These are phyloP conservation scores for Handroanthus guayacan DNA, from an alignment of 257 asterid genomes.

Conservation along the genomic window DNA sequence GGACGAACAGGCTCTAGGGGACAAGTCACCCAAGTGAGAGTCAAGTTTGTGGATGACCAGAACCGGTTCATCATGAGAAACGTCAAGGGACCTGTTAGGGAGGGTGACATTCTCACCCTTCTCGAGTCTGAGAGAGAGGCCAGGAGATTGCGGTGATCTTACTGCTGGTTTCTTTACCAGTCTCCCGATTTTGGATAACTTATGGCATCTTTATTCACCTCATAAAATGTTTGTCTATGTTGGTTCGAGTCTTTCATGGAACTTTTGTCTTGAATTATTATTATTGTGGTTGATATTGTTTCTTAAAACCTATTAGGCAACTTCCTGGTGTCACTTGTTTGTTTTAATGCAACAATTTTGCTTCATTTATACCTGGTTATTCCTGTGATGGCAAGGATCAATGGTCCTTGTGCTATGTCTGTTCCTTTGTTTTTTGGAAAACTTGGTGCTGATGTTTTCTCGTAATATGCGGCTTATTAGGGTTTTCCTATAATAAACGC, in stretches of 20 bases:
- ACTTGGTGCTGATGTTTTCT: neutral
- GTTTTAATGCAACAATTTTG: neutral
- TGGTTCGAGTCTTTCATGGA: neutral
- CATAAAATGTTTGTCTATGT: neutral
- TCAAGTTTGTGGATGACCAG: conserved; percentile 37
- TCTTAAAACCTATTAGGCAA: neutral
- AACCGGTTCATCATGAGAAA: conserved; percentile 40
- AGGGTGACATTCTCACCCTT: conserved; percentile 44
- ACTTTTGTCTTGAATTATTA: neutral
- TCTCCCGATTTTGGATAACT: conserved; percentile 5
- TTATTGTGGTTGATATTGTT: neutral
- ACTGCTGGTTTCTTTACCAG: neutral
- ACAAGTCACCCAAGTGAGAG: conserved; percentile 43
- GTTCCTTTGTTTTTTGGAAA: neutral
- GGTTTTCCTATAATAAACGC: too few relatives aligned
- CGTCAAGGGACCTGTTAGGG: conserved; percentile 43
- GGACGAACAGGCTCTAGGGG: conserved; percentile 42
- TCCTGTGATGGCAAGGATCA: neutral
- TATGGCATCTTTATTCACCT: neutral
- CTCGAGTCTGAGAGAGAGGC: conserved; percentile 48
- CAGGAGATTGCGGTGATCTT: conserved; percentile 39
- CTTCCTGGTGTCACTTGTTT: neutral
- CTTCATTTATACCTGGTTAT: neutral
- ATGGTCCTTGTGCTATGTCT: neutral
- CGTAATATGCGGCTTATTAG: neutral